A percentile compares a stretch with the other conserved stretches of the same genome.
These are phyloP conservation scores for Cryphonectria nitschkei DNA, from an alignment of 2,329 filamentous ascomycete genomes.

Conservation along the genomic window DNA sequence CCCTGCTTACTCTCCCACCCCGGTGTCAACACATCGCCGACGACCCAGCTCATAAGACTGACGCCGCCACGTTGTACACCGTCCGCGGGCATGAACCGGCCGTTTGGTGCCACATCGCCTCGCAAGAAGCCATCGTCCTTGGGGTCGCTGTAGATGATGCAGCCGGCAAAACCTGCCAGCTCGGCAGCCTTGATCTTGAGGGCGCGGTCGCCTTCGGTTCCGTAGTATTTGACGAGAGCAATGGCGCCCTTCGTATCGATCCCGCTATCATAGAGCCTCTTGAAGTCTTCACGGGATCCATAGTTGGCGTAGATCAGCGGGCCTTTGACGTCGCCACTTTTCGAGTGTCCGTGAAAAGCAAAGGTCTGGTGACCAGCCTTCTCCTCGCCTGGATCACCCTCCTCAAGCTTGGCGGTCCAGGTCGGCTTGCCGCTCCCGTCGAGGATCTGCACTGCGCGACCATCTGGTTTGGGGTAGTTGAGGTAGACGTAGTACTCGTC, in stretches of 20 bases:
- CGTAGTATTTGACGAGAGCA: conserved; percentile 80
- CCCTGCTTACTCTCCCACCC: conserved; percentile 75
- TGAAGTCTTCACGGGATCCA: conserved; percentile 83
- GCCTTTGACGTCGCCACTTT: conserved; percentile 81
- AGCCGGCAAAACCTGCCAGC: conserved; percentile 81
- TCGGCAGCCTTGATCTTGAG: conserved; percentile 92
- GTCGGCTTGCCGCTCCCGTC: conserved; percentile 63
- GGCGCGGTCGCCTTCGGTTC: conserved; percentile 71
- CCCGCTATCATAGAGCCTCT: conserved; percentile 69
- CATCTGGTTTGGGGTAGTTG: conserved; percentile 82
- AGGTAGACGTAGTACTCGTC: conserved; percentile 88
- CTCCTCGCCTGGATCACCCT: conserved; percentile 70
- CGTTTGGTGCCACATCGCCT: conserved; percentile 74
- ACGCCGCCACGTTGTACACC: conserved; percentile 84
- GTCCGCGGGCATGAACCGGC: conserved; percentile 78
- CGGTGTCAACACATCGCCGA: conserved; percentile 91
- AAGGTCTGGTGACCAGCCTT: conserved; percentile 69
- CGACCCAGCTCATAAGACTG: conserved; percentile 76
- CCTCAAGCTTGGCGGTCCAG: conserved; percentile 86
- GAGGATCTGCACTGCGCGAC: conserved; percentile 80
- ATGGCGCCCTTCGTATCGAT: conserved; percentile 80
- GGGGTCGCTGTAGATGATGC: conserved; percentile 91
- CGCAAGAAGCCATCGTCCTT: conserved; percentile 78
- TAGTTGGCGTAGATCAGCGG: conserved; percentile 92
- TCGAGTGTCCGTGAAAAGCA: conserved; percentile 88